Conservation (phyloP, 371 early-diverging fungal species). For the Coemansia sp. region DNA sequence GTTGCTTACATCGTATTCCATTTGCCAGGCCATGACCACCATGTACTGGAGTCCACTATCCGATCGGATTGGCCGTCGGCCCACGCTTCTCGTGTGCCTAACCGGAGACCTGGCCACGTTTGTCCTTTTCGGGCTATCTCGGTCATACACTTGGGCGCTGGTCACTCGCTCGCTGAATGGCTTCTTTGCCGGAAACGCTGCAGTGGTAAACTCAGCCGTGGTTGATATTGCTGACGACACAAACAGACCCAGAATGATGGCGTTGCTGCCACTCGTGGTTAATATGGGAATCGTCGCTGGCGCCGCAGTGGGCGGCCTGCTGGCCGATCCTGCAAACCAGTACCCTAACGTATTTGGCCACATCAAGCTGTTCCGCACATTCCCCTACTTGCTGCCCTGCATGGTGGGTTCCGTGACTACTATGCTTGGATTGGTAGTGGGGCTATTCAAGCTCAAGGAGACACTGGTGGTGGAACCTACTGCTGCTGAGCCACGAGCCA, state of each 20-base stretch:
- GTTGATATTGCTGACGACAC: slow-evolving; percentile 79
- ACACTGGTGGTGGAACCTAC: slow-evolving; percentile 48
- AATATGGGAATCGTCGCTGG: slow-evolving; percentile 64
- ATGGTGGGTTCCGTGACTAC: slow-evolving; percentile 62
- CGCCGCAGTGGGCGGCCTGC: slow-evolving; percentile 75
- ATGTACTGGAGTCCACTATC: slow-evolving; percentile 63
- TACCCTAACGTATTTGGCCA: slow-evolving; percentile 70
- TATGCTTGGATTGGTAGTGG: slow-evolving; percentile 63
- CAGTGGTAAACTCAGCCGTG: slow-evolving; percentile 80
- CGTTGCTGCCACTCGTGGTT: slow-evolving; percentile 56
- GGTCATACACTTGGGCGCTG: slow-evolving; percentile 66
- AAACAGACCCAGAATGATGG: slow-evolving; percentile 65
- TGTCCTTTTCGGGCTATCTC: slow-evolving; percentile 75
- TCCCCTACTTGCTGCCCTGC: slow-evolving; percentile 86
- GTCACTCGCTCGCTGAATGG: slow-evolving; percentile 68
- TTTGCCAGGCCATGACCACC: slow-evolving; percentile 59
- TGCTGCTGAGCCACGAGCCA: not conserved
- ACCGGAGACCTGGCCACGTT: slow-evolving; percentile 68
- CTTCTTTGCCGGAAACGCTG: slow-evolving; percentile 74
- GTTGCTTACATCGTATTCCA: slow-evolving; percentile 59
- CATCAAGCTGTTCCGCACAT: slow-evolving; percentile 60
- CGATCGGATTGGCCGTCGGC: slow-evolving; percentile 76
- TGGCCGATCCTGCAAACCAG: slow-evolving; percentile 68
- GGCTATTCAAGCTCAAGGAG: slow-evolving; percentile 72
- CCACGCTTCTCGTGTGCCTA: slow-evolving; percentile 74